Evolutionary conservation across 148 eudicot species (phyloP).

Genomic region (Arbutus unedo): DNA sequence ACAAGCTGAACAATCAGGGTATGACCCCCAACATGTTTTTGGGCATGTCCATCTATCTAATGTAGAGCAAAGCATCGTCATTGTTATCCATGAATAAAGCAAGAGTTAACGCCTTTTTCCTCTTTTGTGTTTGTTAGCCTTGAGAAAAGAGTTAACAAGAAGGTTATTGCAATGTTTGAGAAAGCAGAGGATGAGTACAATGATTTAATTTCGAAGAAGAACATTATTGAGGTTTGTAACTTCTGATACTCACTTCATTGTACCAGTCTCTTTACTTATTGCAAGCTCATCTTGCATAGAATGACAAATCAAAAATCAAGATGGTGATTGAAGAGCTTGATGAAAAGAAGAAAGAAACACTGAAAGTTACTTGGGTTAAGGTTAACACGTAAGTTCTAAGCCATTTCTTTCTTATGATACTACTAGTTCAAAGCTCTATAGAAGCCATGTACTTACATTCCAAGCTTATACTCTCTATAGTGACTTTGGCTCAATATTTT

Average conservation of each 20-base stretch:
- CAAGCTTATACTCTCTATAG: slow-evolving; percentile 38
- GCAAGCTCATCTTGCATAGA: slow-evolving; percentile 34
- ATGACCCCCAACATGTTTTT: not conserved
- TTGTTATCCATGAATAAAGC: not conserved
- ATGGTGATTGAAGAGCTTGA: slow-evolving; percentile 96
- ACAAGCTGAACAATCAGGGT: slow-evolving; percentile 83
- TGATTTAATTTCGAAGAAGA: slow-evolving; percentile 83
- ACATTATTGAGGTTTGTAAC: slow-evolving; percentile 77
- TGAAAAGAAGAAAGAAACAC: slow-evolving; percentile 95
- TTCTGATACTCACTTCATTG: slow-evolving; percentile 2
- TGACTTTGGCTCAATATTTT: slow-evolving; percentile 95
- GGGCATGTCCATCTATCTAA: not conserved
- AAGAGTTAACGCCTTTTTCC: not conserved
- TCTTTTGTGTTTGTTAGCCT: slow-evolving; percentile 45
- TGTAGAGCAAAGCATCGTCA: not conserved
- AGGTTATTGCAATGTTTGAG: slow-evolving; percentile 97
- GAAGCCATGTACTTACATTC: not conserved
- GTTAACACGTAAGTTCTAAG: slow-evolving; percentile 61
- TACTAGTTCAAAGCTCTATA: not conserved
- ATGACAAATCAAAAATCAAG: slow-evolving; percentile 93
- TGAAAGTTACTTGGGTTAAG: slow-evolving; percentile 92
- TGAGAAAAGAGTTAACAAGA: slow-evolving; percentile 96
- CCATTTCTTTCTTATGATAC: slow-evolving; percentile 12
- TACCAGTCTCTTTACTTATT: slow-evolving; percentile 3
- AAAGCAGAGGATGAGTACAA: slow-evolving; percentile 97